Percentiles rank a stretch among this genome's conserved stretches.
phyloP scores from a whole-genome alignment of 2,329 filamentous ascomycete species.

The Verruconis gallopava region DNA sequence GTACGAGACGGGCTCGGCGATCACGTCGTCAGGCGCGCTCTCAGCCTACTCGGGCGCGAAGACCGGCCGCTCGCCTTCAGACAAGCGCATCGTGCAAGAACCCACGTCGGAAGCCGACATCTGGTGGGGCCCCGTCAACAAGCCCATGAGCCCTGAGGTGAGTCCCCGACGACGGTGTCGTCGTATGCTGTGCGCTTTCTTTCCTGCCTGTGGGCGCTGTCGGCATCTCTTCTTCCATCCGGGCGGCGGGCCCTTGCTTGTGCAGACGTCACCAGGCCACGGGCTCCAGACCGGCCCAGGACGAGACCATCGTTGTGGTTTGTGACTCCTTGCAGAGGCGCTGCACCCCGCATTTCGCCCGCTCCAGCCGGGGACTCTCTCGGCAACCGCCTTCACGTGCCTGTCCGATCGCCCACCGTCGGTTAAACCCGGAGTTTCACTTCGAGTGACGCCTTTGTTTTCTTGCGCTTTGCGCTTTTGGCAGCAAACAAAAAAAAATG shows the following conservation, averaged over 20 bases:
- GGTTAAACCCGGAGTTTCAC: background rate
- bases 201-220: no score
- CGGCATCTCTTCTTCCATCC: no score
- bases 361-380: background rate
- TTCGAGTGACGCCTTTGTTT: background rate
- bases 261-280: no score
- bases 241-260: no score
- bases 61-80: constrained; percentile 89
- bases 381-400: constrained; percentile 5
- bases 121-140: constrained; percentile 99
- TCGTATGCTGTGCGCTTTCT: no score
- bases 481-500: constrained; percentile 11
- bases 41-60: constrained; percentile 97
- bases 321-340: no score
- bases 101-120: constrained; percentile 76
- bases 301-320: no score
- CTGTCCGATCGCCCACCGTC: background rate
- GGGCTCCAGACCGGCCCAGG: no score
- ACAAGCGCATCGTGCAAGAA: constrained; percentile 97
- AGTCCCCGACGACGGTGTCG: no score
- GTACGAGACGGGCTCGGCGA: constrained; percentile 94
- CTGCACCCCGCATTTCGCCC: constrained; percentile 7
- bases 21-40: constrained; percentile 87
- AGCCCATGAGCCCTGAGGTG: constrained; percentile 95
- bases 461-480: constrained; percentile 9